Evolutionary conservation across 176 grass and related monocot genomes (phyloP), one percentile per base, ranked within the genome.

Genomic region (Avena sativa): DNA sequence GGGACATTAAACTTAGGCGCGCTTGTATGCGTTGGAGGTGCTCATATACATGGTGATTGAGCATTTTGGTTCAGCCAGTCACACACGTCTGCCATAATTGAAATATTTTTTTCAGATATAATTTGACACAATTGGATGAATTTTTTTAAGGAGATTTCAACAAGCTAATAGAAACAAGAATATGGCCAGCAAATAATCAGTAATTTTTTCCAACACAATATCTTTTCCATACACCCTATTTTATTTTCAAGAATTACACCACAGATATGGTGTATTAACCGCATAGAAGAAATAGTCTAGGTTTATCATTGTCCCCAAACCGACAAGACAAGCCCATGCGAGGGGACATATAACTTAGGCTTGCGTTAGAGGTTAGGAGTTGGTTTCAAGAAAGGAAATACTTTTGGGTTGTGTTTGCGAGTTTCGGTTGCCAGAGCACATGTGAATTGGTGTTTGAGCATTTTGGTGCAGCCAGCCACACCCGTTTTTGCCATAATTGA

Each of bases 331-430:
- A 32, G 30, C 30, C 30, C 30, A 32, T 32, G 30, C 30, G 30
- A 32, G 30, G 30, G 30, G 30, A 32, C 30, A 34, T 34, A 34
- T 34, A 34, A 34, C 32, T 34, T 3, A 34, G 32, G 32, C 32
- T 34, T 34, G 32, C 32, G 32, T 34, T 34, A 34, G 32, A 34
- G 32, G 32, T 88, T 88, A 88, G 70, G 82, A 88, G 90, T 85
- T 85, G 62, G 78, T 85, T 81, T 76, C 81, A 85, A 91, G 82
- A 78, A 77, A 77, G 58, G 46, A 77, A 91, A 91, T 85, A 85
- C 62, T 85, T 71, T 85, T 81, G 81, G n/a, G 76, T 81, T 57
- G 86, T 46, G 86, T 82, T 71, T 38, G 71, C 28, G 69, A 53
- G 77, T 50, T 81, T 84, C 49, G 76, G 89, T 84, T 87, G 82